Conservation (phyloP, 768 basidiomycete species). For the Crepidotus variabilis region DNA sequence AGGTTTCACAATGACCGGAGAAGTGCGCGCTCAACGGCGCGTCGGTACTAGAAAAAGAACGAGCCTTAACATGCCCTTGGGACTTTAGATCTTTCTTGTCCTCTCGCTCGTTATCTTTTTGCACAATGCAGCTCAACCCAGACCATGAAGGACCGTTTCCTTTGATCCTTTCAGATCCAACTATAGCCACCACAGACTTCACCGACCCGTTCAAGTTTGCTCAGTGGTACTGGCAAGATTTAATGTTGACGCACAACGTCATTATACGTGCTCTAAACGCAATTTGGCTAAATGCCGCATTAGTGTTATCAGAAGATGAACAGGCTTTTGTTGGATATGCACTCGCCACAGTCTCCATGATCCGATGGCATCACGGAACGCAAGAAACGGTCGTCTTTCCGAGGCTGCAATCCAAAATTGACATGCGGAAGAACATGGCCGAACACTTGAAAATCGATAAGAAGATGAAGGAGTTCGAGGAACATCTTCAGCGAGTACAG, state of each 20-base stretch:
- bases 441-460: slow-evolving; percentile 21
- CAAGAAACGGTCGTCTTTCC: slow-evolving; percentile 25
- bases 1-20: no score
- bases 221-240: neutral
- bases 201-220: no score
- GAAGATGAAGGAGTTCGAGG: slow-evolving; percentile 15
- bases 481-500: slow-evolving; percentile 16
- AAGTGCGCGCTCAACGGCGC: no score
- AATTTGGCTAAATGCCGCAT: slow-evolving; percentile 8
- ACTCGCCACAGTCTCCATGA: slow-evolving; percentile 7
- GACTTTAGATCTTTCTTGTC: no score
- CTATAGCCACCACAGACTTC: no score
- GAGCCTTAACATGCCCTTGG: no score
- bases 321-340: slow-evolving; percentile 20
- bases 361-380: slow-evolving; percentile 22
- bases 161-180: no score
- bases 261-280: neutral
- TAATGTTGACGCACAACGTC: neutral
- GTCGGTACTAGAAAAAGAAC: no score
- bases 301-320: slow-evolving; percentile 15
- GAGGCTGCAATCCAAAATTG: slow-evolving; percentile 17
- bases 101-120: no score
- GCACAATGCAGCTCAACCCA: no score
- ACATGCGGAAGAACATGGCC: slow-evolving; percentile 22
- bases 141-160: no score